Base-by-base conservation (phyloP, 306 rosid genomes). In the Vigna mungo region DNA sequence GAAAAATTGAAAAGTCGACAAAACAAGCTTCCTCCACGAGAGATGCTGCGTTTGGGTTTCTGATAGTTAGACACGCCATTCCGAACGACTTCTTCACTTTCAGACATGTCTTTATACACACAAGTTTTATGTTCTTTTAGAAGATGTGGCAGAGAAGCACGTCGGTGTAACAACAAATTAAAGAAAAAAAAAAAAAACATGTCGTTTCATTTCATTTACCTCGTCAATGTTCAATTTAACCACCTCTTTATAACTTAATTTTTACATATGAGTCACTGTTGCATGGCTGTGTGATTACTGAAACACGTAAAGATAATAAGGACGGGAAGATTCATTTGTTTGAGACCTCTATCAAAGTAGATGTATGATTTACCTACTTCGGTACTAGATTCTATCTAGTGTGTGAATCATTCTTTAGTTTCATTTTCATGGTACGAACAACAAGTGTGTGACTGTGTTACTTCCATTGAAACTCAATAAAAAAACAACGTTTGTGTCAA, bases 391-490 rank as follows among this genome's bases (percentile, higher is more conserved):
- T 25, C 46, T 14, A 39, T 21, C 55, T 23, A 65, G 34, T 10
- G 8, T 34, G 34, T 61, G 71, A 37, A 39, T 32, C 82, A 39
- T 76, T 52, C n/a, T 51, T 39, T 43, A 59, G 39, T 65, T 75
- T 83, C 85, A 53, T 74, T 74, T 75, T 86, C 86, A 72, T 37
- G 71, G 55, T 71, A 79, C 77, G 14, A 56, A 48, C 39, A 71
- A 51, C 37, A 41, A 44, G 56, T 43, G 46, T 48, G 81, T 39
- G 73, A 30, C 34, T 30, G 12, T 59, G 64, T 64, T 75, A 32
- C 74, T 81, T 79, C 51, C 89, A 77, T 73, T 77, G 90, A 80
- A 87, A 79, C 71, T 17, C 52, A 60, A 85, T 78, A 83, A 84
- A 81, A 70, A 77, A 75, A 74, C 84, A 89, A 66, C 41, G 34